Evolutionary conservation across 1,284 basidiomycete species (phyloP), one percentile per base, ranked within the genome.

Genomic region (Apiotrichum sp.): DNA sequence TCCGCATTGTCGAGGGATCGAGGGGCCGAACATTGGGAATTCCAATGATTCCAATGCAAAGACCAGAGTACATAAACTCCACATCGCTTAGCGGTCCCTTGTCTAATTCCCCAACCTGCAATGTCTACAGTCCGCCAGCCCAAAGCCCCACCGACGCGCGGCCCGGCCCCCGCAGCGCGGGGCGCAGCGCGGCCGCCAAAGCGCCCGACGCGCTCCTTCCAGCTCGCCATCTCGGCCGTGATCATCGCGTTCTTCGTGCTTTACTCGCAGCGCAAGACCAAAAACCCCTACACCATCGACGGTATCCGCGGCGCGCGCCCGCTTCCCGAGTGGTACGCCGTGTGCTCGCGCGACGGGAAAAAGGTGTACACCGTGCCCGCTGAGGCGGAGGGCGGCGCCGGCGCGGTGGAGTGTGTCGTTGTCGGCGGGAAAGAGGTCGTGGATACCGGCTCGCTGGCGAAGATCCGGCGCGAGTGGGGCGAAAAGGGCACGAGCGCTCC

Each of bases 371-470:
- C 69, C 10, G 62, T 66, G 9, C 62, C 63, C 3, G 40, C 50
- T 55, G 31, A 63, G 9, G 13, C 34, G 4, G 50, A 44, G 55
- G 56, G 56, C 10, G 65, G 63, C 1, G 51, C 43, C 16, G 71
- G 72, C 6, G 62, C 56, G 3, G 84, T 81, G 2, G 81, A 87
- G 63, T 92, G 89, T 63, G 78, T 91, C 4, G 78, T 84, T n/a
- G 80, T 92, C 5, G 74, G 76, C 52, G 79, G 80, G 31, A 79
- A 80, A 44, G 72, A 71, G 32, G 82, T 92, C 31, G 59, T 77
- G n/a, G 81, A 81, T 40, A 74, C 79, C 4, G 88, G 87, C 0
- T 74, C 77, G 44, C 71, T 82, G 41, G 79, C 86, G 85, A 59
- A 63, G 43, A 52, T 63, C 32, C 59, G 64, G 9, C 57, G 62